A percentile compares a stretch with the other conserved stretches of the same genome.
These are phyloP conservation scores for Copromyces sp. DNA, from an alignment of 495 filamentous ascomycete genomes.

Conservation along the genomic window DNA sequence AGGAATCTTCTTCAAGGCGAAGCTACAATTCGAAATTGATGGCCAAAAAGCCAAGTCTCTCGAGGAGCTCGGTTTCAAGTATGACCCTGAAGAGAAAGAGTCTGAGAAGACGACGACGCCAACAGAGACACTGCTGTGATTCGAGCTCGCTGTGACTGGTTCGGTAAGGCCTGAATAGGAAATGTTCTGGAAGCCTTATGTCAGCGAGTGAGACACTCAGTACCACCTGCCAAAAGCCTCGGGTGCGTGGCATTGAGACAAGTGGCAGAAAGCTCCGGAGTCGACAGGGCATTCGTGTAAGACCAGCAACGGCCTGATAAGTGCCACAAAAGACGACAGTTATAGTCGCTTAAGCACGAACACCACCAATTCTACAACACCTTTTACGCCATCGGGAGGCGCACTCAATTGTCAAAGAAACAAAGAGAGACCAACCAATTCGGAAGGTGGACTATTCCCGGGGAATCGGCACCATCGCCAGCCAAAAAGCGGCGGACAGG, in stretches of 20 bases:
- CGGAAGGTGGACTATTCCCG: background rate
- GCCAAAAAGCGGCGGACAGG: background rate
- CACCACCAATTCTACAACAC: background rate
- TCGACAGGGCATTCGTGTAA: background rate
- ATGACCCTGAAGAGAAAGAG: slow-evolving; percentile 13
- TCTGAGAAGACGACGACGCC: background rate
- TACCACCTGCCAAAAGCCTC: background rate
- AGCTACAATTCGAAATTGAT: slow-evolving; percentile 33
- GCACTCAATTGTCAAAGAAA: background rate
- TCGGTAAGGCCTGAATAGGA: background rate
- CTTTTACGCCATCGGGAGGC: background rate
- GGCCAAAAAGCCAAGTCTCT: slow-evolving; percentile 33
- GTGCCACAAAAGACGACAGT: background rate
- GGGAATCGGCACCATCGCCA: background rate
- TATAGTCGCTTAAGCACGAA: background rate
- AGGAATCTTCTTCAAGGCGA: slow-evolving; percentile 30
- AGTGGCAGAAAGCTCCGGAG: background rate
- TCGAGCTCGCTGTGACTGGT: background rate
- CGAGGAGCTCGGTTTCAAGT: slow-evolving; percentile 33
- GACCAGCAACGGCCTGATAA: background rate
- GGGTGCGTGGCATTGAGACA: background rate
- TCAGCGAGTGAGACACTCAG: background rate
- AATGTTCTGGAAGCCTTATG: background rate
- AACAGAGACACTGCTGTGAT: background rate
- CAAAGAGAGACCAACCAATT: background rate